Evolutionary conservation across 495 filamentous ascomycete genomes (phyloP), one percentile per base, ranked within the genome.

Genomic region (Aspergillus sclerotioniger): DNA sequence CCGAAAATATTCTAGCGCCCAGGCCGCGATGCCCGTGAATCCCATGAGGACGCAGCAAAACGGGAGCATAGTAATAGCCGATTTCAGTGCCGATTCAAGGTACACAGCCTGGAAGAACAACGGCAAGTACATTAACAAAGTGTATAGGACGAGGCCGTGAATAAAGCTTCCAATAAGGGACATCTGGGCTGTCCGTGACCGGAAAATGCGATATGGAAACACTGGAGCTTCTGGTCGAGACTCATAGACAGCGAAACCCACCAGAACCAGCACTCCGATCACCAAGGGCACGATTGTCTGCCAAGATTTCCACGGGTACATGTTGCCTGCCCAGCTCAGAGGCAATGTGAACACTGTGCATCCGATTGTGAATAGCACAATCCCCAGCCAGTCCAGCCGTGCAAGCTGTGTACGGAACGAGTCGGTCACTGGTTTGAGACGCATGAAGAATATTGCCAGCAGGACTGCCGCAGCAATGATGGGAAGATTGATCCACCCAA

Each of bases 401-500:
- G 9, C 33, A 13, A 35, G 33, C 13, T 35, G 8, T 1, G 8
- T 9, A 13, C 33, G 33, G 33, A 35, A 35, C 9, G 33, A 10
- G 33, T 13, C 33, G 9, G 8, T 13, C 1, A 35, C 33, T 2
- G 33, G 33, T 2, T 13, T 20, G 17, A 47, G 45, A 25, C 21
- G 45, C 17, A 47, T n/a, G 45, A 47, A 47, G 45, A 47, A 47
- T 12, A 47, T 20, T n/a, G 45, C 19, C 17, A 47, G 45, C 17
- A 47, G 9, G 45, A 19, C 16, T 10, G 17, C 20, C 1, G 17
- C 17, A 19, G n/a, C 45, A 10, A 25, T 25, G 45, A 25, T 20
- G 45, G 21, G 19, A 10, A 47, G 45, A 25, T 47, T 47, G 19
- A 47, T 47, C 45, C 45, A 47, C n/a, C 45, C 45, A 10, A 47